phyloP scores from a whole-genome alignment of 176 grass and related monocot genomes.

The Oryza coarctata region DNA sequence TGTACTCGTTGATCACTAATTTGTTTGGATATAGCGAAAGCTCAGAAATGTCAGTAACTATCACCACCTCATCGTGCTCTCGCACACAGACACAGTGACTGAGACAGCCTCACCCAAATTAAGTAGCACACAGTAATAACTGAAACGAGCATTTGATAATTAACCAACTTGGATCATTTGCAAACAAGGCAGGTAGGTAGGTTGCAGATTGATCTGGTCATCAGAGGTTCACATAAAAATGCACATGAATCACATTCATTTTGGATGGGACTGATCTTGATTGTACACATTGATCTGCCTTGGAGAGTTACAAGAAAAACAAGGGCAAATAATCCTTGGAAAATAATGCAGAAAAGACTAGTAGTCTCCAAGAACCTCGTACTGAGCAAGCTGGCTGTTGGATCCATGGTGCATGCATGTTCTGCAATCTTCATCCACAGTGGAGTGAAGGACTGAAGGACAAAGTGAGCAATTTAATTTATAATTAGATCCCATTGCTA shows the following conservation, averaged over 20 bases:
- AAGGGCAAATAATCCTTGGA: background rate
- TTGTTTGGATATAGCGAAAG: slow-evolving; percentile 27
- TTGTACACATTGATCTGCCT: background rate
- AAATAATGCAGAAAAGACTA: background rate
- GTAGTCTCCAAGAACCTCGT: slow-evolving; percentile 14
- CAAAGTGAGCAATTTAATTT: background rate
- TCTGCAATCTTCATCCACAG: background rate
- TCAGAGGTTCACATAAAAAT: background rate
- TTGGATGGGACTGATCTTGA: background rate
- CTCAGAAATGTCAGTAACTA: background rate
- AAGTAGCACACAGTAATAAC: background rate
- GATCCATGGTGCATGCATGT: background rate
- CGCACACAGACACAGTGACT: background rate
- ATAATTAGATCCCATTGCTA: too few relatives aligned
- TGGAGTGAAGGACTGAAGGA: background rate
- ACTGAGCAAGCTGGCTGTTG: background rate
- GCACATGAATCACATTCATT: slow-evolving; percentile 1
- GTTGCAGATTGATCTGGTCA: background rate
- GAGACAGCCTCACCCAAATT: background rate
- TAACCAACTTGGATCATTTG: background rate
- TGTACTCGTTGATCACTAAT: background rate
- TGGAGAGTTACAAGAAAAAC: background rate
- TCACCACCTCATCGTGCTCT: background rate
- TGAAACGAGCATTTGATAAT: background rate
- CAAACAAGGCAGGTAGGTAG: background rate